Percentiles rank a stretch among this genome's conserved stretches.
Evolutionary conservation across 768 basidiomycete species (phyloP).

Genomic region (Suillus fuscotomentosus): DNA sequence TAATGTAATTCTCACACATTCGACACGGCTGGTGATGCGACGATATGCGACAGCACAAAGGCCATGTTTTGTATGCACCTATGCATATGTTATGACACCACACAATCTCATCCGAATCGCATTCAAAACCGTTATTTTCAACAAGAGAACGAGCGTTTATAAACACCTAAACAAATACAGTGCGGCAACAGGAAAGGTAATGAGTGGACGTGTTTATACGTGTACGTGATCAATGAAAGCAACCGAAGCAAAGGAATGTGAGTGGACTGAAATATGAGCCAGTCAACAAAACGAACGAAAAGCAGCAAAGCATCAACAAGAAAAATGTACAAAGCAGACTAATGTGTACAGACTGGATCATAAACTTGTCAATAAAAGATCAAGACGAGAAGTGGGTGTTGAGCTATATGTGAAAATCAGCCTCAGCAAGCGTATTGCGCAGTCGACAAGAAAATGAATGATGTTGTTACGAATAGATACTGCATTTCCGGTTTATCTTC

Average conservation of each 20-base stretch:
- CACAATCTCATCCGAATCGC: neutral
- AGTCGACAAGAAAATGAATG: neutral
- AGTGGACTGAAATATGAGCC: neutral
- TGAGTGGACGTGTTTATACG: neutral
- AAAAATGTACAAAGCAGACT: neutral
- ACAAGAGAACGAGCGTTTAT: neutral
- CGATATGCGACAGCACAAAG: slow-evolving; percentile 16
- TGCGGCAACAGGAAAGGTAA: neutral
- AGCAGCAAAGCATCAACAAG: neutral
- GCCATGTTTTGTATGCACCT: slow-evolving; percentile 27
- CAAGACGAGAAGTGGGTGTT: neutral
- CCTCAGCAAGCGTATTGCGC: no score
- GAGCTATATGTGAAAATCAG: no score
- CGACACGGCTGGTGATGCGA: slow-evolving; percentile 11
- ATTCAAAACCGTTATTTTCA: neutral
- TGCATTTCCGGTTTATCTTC: neutral
- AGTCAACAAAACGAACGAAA: neutral
- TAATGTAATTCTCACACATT: slow-evolving; percentile 30
- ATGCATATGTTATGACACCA: slow-evolving; percentile 30
- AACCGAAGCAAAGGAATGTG: neutral
- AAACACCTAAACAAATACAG: neutral
- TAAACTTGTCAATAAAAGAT: neutral
- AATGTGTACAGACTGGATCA: neutral
- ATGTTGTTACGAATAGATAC: neutral
- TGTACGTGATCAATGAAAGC: neutral